These are phyloP conservation scores for Stachybotrys elegans DNA, from an alignment of 2,329 filamentous ascomycete genomes.

Conservation along the genomic window DNA sequence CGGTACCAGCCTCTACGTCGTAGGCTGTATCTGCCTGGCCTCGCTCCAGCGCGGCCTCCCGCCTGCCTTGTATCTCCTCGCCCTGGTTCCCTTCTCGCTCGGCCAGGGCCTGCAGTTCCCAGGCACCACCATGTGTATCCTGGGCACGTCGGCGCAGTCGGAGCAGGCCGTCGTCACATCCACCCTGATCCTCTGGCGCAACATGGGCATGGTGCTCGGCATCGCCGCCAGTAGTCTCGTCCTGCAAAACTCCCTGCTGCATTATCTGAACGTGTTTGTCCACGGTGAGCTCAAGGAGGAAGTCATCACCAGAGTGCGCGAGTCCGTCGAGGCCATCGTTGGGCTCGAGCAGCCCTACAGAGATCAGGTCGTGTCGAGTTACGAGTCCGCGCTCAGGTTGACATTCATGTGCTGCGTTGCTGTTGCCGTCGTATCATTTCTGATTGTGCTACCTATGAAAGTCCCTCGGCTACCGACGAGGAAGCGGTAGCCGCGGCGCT, in stretches of 20 bases:
- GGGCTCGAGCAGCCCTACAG: constrained; percentile 38
- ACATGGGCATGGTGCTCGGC: constrained; percentile 68
- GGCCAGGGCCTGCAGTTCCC: constrained; percentile 63
- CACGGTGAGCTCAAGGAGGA: constrained; percentile 51
- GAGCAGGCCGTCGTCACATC: constrained; percentile 66
- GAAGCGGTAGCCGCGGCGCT: constrained; percentile 24
- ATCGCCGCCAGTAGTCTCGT: constrained; percentile 66
- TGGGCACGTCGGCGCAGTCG: constrained; percentile 52
- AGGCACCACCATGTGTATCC: constrained; percentile 56
- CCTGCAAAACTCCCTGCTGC: constrained; percentile 63
- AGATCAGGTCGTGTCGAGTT: constrained; percentile 51
- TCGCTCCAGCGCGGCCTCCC: constrained; percentile 47
- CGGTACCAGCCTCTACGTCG: constrained; percentile 42
- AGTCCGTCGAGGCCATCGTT: constrained; percentile 50
- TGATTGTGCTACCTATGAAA: constrained; percentile 45
- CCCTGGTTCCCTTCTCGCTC: constrained; percentile 50
- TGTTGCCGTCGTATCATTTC: constrained; percentile 42
- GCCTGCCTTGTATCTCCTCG: constrained; percentile 47
- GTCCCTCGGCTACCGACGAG: constrained; percentile 46
- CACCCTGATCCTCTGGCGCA: constrained; percentile 67
- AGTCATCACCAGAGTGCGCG: constrained; percentile 46
- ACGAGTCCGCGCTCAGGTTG: constrained; percentile 44
- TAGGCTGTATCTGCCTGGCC: constrained; percentile 46
- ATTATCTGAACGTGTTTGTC: constrained; percentile 55
- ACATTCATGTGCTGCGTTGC: constrained; percentile 39